phyloP scores from a whole-genome alignment of 176 grass and related monocot species.

The Oryza brachyantha region DNA sequence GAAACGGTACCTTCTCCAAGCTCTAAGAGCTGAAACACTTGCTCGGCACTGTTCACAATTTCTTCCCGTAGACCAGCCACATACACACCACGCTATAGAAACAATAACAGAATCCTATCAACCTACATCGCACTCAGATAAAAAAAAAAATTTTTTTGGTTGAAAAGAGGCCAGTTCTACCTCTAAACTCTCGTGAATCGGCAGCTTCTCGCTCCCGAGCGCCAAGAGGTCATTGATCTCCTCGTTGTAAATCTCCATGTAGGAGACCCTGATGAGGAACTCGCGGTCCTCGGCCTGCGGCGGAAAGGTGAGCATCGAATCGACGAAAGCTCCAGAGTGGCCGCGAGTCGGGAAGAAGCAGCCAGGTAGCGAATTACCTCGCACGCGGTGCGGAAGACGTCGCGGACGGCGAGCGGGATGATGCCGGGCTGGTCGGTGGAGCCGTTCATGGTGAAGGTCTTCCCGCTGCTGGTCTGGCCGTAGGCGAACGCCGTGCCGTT shows the following conservation, averaged over 20 bases:
- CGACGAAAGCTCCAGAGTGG: not conserved
- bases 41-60: constrained; percentile 75
- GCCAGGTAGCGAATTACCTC: constrained; percentile 33
- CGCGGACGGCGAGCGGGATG: constrained; percentile 69
- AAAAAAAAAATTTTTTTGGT: not conserved
- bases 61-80: constrained; percentile 77
- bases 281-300: constrained; percentile 57
- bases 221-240: constrained; percentile 86
- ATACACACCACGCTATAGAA: constrained; percentile 67
- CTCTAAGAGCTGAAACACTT: constrained; percentile 79
- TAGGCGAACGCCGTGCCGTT: constrained; percentile 97
- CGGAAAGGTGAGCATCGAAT: not conserved
- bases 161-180: constrained; percentile 31
- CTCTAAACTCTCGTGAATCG: constrained; percentile 83
- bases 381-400: constrained; percentile 60
- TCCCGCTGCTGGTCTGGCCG: constrained; percentile 95
- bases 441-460: constrained; percentile 96
- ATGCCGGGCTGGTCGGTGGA: constrained; percentile 61
- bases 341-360: not conserved
- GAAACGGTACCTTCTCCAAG: constrained; percentile 68
- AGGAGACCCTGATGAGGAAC: constrained; percentile 90
- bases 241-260: constrained; percentile 99
- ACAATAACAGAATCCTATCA: constrained; percentile 21
- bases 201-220: constrained; percentile 62
- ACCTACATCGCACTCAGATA: not conserved